A percentile compares a stretch with the other conserved stretches of the same genome.
phyloP scores from a whole-genome alignment of 2,329 filamentous ascomycete species.

The Colletotrichum simmondsii region DNA sequence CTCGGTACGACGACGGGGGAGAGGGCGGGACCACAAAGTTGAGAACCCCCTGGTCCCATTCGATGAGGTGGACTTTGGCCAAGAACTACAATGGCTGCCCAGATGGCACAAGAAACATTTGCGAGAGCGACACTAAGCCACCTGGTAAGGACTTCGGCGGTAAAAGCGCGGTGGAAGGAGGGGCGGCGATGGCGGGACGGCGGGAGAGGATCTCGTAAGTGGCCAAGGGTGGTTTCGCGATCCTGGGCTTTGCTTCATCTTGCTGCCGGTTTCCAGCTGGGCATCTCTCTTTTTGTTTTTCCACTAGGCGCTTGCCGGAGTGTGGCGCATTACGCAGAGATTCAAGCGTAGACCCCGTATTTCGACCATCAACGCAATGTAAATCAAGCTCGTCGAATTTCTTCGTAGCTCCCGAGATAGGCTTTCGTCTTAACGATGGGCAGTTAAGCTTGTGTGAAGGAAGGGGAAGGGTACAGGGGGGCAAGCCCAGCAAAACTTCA shows the following conservation, averaged over 20 bases:
- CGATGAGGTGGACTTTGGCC: not conserved
- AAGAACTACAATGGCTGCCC: not conserved
- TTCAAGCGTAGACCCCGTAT: not conserved
- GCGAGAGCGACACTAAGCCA: not conserved
- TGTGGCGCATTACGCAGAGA: not conserved
- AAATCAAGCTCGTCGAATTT: not conserved
- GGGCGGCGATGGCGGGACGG: not conserved
- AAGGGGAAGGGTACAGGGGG: not conserved
- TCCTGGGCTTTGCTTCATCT: slow-evolving; percentile 20
- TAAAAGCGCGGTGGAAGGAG: not conserved
- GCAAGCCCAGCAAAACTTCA: not conserved
- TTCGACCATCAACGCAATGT: not conserved
- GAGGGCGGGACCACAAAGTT: not conserved
- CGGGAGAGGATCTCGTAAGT: not conserved
- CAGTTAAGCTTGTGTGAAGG: slow-evolving; percentile 14
- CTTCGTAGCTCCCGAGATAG: slow-evolving; percentile 2
- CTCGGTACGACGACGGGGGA: not conserved
- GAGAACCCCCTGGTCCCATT: not conserved
- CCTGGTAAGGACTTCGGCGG: too few relatives aligned
- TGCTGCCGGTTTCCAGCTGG: slow-evolving; percentile 9
- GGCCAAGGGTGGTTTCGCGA: slow-evolving; percentile 19
- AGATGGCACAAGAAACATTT: slow-evolving; percentile 15
- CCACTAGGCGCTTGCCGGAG: not conserved
- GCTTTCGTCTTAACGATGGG: slow-evolving; percentile 1
- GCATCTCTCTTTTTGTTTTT: not conserved